These are phyloP conservation scores for Phytophthora ohioensis DNA, from an alignment of 352 stramenopile species.

Conservation along the genomic window DNA sequence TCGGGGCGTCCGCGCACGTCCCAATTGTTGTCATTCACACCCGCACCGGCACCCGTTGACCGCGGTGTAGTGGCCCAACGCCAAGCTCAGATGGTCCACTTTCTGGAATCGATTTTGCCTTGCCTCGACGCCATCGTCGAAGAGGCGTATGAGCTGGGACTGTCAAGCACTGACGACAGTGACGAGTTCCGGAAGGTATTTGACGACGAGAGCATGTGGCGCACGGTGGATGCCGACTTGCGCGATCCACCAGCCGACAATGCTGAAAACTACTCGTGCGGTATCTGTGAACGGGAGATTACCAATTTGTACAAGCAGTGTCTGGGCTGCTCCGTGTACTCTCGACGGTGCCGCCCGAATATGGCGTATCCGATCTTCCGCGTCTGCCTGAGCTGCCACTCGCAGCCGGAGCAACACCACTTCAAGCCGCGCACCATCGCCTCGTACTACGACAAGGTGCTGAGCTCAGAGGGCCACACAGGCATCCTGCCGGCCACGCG, in stretches of 20 bases:
- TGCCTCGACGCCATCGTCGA: slow-evolving; percentile 83
- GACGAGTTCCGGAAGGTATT: slow-evolving; percentile 80
- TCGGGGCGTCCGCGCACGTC: slow-evolving; percentile 43
- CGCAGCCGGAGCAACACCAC: slow-evolving; percentile 75
- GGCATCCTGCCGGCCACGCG: slow-evolving; percentile 66
- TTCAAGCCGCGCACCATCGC: slow-evolving; percentile 72
- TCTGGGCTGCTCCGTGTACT: slow-evolving; percentile 78
- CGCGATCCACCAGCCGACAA: slow-evolving; percentile 39
- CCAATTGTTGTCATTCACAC: slow-evolving; percentile 63
- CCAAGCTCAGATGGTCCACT: slow-evolving; percentile 84
- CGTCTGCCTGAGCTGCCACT: slow-evolving; percentile 77
- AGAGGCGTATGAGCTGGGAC: slow-evolving; percentile 71
- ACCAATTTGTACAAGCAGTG: slow-evolving; percentile 90
- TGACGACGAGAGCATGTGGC: slow-evolving; percentile 80
- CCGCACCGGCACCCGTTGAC: slow-evolving; percentile 50
- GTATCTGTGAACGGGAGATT: slow-evolving; percentile 78
- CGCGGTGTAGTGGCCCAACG: slow-evolving; percentile 64
- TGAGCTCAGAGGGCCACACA: slow-evolving; percentile 82
- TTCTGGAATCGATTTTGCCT: slow-evolving; percentile 82
- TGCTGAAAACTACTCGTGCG: slow-evolving; percentile 65
- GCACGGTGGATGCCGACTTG: slow-evolving; percentile 68
- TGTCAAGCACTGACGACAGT: slow-evolving; percentile 71
- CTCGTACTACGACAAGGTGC: slow-evolving; percentile 71
- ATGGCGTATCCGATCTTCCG: slow-evolving; percentile 74
- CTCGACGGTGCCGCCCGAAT: slow-evolving; percentile 63